phyloP scores from a whole-genome alignment of 2,329 filamentous ascomycete species.

The Venturia asperata region DNA sequence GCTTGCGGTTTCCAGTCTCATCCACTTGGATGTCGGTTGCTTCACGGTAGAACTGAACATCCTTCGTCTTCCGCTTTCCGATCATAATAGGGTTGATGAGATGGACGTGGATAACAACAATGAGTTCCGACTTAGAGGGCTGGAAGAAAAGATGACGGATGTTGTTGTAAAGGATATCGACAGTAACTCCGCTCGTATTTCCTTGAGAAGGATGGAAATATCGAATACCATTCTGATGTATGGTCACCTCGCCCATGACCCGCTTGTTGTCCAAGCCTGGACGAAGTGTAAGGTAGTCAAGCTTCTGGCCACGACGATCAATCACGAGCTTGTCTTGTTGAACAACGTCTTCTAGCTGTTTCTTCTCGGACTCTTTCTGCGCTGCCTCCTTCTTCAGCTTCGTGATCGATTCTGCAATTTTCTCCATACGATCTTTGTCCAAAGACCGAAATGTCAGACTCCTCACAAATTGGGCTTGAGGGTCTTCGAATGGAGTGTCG shows the following conservation, averaged over 20 bases:
- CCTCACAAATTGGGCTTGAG: constrained; percentile 88
- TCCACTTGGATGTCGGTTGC: constrained; percentile 98
- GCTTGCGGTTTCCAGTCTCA: constrained; percentile 94
- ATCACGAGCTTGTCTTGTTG: constrained; percentile 97
- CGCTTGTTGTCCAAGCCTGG: constrained; percentile 95
- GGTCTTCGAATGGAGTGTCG: constrained; percentile 95
- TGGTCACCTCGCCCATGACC: constrained; percentile 90
- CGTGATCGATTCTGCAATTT: constrained; percentile 87
- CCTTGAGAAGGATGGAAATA: constrained; percentile 63
- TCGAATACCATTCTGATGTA: constrained; percentile 97
- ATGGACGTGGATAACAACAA: constrained; percentile 97
- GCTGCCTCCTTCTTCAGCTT: constrained; percentile 91
- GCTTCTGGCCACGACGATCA: constrained; percentile 82
- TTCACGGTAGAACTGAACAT: constrained; percentile 96
- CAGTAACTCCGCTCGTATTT: constrained; percentile 58
- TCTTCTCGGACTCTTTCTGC: constrained; percentile 96
- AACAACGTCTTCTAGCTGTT: constrained; percentile 98
- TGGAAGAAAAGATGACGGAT: constrained; percentile 99
- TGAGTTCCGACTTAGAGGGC: constrained; percentile 89
- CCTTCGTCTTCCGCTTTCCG: constrained; percentile 98
- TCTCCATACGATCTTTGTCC: constrained; percentile 79
- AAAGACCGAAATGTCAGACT: constrained; percentile 92
- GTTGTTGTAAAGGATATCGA: constrained; percentile 96
- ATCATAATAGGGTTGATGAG: constrained; percentile 97
- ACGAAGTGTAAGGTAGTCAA: constrained; percentile 92